Base-by-base conservation (phyloP, 331 rosid species). In the Prunus yedoensis region DNA sequence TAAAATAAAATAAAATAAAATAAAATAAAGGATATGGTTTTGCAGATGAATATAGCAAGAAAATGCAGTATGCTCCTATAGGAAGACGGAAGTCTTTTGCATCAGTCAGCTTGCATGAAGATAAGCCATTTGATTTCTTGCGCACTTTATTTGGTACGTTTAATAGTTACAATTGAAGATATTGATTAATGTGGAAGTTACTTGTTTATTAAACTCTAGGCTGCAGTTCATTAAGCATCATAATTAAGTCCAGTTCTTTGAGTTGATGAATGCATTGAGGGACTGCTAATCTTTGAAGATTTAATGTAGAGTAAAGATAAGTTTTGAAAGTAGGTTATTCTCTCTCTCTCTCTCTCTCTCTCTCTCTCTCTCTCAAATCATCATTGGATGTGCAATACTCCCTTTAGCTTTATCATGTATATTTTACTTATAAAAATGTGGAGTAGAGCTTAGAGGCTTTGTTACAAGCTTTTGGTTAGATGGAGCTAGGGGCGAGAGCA, bases 91-190 rank as follows among this genome's bases (percentile, higher is more conserved):
- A 86, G 80, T 46, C 87, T 57, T 86, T 90, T 76, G 85, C 90
- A 82, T 83, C 92, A 15, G 78, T 85, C 84, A 82, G 49, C 71
- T 77, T 82, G 77, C 87, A 80, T 82, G 87, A 89, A 41, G 89
- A 87, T 66, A 90, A 85, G 74, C 95, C 91, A 4, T 81, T 90
- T 75, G 95, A 91, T 68, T 86, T 90, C 76, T 77, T 91, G 5
- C 97, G 95, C 1, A 85, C 81, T 83, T 50, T 94, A 27, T 83
- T 86, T 78, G 97, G 98, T 94, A 89, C 47, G 86, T 45, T 14
- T 14, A 27, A 65, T 6, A 0, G 20, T 65, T 70, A 15, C 45
- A 41, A 15, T 70, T 50, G 73, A 28, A 12, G 38, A 46, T 62
- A 47, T 30, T 28, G 17, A 16, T 50, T 63, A 41, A 23, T 23